These are phyloP conservation scores for Annulohypoxylon nitens DNA, from an alignment of 495 filamentous ascomycete genomes.

Conservation along the genomic window DNA sequence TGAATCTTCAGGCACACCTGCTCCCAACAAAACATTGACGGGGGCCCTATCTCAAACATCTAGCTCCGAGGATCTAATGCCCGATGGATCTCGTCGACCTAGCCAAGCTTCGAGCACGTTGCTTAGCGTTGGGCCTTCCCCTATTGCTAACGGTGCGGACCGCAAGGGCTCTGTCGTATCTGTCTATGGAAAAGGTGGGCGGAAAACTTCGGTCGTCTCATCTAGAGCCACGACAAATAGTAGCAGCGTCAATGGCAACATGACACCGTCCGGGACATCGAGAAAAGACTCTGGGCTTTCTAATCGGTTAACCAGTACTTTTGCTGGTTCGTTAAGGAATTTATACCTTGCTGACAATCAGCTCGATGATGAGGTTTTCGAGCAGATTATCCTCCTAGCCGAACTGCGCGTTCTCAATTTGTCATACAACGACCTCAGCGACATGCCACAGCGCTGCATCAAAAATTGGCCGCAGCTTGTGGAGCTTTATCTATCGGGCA, in stretches of 20 bases:
- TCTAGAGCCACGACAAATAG: conserved; percentile 69
- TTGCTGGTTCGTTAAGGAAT: conserved; percentile 84
- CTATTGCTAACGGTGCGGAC: conserved; percentile 67
- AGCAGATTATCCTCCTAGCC: conserved; percentile 83
- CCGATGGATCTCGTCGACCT: conserved; percentile 80
- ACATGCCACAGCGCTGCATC: conserved; percentile 89
- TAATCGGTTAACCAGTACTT: conserved; percentile 79
- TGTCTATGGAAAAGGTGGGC: conserved; percentile 76
- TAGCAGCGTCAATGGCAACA: conserved; percentile 56
- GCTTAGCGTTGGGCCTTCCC: conserved; percentile 79
- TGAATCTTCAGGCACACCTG: conserved; percentile 51
- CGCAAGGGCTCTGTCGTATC: conserved; percentile 87
- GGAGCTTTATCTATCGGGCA: conserved; percentile 95
- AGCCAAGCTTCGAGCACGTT: conserved; percentile 85
- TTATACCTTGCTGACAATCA: conserved; percentile 94
- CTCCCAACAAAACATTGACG: conserved; percentile 64
- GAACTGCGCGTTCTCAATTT: conserved; percentile 92
- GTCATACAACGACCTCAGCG: conserved; percentile 93
- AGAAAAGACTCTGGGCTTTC: conserved; percentile 93
- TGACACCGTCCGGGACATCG: conserved; percentile 65
- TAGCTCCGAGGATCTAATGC: conserved; percentile 81
- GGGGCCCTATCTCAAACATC: conserved; percentile 69
- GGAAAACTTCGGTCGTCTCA: conserved; percentile 88
- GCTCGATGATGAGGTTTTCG: conserved; percentile 92
- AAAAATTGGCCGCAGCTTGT: conserved; percentile 87